Percentiles rank a stretch among this genome's conserved stretches.
Evolutionary conservation across 2,329 filamentous ascomycete species (phyloP).

Genomic region (Aspergillus aculeatus): DNA sequence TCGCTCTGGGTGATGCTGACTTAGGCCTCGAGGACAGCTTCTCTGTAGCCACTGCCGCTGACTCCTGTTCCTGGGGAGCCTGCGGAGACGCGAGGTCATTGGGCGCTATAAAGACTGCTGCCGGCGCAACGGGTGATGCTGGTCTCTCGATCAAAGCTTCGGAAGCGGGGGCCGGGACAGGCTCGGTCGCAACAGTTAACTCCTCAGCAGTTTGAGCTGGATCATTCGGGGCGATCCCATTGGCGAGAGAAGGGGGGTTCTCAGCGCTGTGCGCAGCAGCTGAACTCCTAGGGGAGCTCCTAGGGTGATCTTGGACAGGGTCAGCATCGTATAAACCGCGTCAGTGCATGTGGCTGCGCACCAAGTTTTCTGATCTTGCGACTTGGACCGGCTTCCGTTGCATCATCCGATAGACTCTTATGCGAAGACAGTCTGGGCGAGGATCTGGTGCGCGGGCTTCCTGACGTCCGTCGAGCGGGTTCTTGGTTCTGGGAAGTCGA

Average conservation of each 20-base stretch:
- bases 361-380: conserved; percentile 36
- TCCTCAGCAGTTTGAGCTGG: background rate
- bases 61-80: background rate
- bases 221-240: conserved; percentile 3
- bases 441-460: conserved; percentile 33
- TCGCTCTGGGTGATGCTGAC: conserved; percentile 5
- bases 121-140: background rate
- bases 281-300: background rate
- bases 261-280: background rate
- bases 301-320: conserved; percentile 1
- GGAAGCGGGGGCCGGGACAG: background rate
- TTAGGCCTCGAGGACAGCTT: background rate
- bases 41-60: background rate
- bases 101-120: background rate
- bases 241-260: conserved; percentile 3
- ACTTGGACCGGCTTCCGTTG: conserved; percentile 26
- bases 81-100: background rate
- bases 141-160: background rate
- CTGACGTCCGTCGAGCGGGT: conserved; percentile 25
- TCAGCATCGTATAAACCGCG: background rate
- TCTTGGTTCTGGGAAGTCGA: conserved; percentile 13
- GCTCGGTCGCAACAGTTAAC: background rate
- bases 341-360: conserved; percentile 17
- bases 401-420: conserved; percentile 37
- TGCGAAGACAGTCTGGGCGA: conserved; percentile 36